Evolutionary conservation across 192 early-diverging fungal species (phyloP), one percentile per base, ranked within the genome.

Genomic region (Allomyces javanicus): DNA sequence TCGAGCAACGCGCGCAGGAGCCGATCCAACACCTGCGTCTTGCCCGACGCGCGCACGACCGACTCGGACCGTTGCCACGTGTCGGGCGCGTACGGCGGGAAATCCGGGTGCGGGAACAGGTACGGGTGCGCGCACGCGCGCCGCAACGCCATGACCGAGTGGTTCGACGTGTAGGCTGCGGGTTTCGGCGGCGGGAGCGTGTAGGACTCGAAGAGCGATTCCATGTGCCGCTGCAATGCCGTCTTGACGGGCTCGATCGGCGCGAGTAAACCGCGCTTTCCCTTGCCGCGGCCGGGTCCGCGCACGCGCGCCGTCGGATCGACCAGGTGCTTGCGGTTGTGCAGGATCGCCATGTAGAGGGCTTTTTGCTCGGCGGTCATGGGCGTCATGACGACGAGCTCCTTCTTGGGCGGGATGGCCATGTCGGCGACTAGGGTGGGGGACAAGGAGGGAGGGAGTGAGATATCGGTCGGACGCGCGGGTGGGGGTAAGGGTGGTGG

Each of bases 71-170:
- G 27, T 66, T 81, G 69, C 22, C 77, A 73, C 1, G 87, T 85
- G 7, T 70, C 68, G 2, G 83, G 79, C 69, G 89, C 86, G 24
- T 72, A 76, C 58, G 83, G 68, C 1, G 85, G 87, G 74, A 89
- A 86, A 62, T 90, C 83, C 10, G 50, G 50, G 50, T 58, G 50
- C 50, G 50, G 50, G 70, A 95, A 94, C 14, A 96, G 74, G 68
- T 89, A 98, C 11, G 95, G 94, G 73, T 98, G 95, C 72, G 96
- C 93, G 77, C 95, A 98, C 62, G 89, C 81, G 71, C 96, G 96
- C 65, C 94, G 89, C 33, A 96, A 76, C 72, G 96, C 94, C 88
- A 96, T 90, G 45, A 88, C 79, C 50, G 50, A 14, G 50, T 58
- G 50, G 17, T 21, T 21, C 40, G 63, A 21, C 26, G 12, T 19